Conservation (phyloP, 345 rosid genomes). For the Gossypium rotundifolium region DNA sequence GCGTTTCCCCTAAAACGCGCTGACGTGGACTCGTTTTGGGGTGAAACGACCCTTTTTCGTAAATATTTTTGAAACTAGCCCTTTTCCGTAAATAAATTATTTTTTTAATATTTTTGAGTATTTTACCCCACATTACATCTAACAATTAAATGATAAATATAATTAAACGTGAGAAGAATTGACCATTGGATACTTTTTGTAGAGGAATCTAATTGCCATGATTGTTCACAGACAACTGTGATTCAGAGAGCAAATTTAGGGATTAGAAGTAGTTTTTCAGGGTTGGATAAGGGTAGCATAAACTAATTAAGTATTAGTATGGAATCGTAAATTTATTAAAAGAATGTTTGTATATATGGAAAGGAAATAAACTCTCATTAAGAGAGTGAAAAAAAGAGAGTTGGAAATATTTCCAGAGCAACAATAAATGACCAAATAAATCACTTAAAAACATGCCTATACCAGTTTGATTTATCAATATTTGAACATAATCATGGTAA, state of each 20-base stretch:
- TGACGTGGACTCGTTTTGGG: too few relatives aligned
- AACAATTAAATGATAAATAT: too few relatives aligned
- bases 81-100: too few relatives aligned
- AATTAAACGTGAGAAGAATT: too few relatives aligned
- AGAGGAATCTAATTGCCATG: too few relatives aligned
- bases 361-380: neutral
- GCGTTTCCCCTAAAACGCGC: too few relatives aligned
- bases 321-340: neutral
- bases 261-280: neutral
- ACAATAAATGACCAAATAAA: neutral
- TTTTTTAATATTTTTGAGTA: too few relatives aligned
- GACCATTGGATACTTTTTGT: too few relatives aligned
- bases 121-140: too few relatives aligned
- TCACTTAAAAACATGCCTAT: neutral
- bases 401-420: neutral
- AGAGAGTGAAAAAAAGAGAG: neutral
- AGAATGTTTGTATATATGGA: neutral
- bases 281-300: neutral
- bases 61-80: too few relatives aligned
- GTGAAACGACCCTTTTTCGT: too few relatives aligned
- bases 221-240: too few relatives aligned
- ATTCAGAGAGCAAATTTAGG: neutral
- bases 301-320: neutral
- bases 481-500: neutral
- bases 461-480: neutral